A percentile compares a stretch with the other conserved stretches of the same genome.
Conservation (phyloP, 2,329 filamentous ascomycete genomes). For the Emmonsiellopsis sp. region DNA sequence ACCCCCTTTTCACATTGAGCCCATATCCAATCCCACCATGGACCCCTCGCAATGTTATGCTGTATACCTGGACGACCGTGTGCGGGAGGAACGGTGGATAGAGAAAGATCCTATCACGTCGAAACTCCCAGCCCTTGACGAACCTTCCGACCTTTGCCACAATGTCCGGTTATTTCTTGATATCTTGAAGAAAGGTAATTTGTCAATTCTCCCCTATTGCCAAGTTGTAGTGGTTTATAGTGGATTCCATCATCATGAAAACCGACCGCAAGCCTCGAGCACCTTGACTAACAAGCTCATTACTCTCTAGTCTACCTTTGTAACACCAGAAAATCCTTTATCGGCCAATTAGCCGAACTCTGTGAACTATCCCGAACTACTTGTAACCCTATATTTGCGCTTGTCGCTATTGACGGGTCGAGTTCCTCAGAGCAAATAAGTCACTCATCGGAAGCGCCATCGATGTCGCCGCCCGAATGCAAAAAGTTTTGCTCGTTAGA, state of each 20-base stretch:
- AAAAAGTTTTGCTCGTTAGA: constrained; percentile 41
- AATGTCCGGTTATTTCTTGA: constrained; percentile 43
- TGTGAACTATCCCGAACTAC: constrained; percentile 34
- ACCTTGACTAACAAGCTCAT: constrained; percentile 12
- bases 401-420: constrained; percentile 43
- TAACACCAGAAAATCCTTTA: constrained; percentile 43
- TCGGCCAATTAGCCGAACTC: constrained; percentile 44
- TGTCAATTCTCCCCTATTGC: constrained; percentile 3
- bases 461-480: constrained; percentile 26
- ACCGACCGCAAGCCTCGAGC: background rate
- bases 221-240: background rate
- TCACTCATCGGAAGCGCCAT: background rate
- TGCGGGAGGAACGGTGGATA: constrained; percentile 37
- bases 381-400: constrained; percentile 47
- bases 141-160: constrained; percentile 35
- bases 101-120: constrained; percentile 23
- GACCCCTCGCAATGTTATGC: constrained; percentile 35
- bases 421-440: constrained; percentile 28
- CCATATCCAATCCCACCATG: constrained; percentile 19
- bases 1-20: background rate
- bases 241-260: too few species aligned
- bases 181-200: constrained; percentile 46
- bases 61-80: constrained; percentile 39
- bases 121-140: constrained; percentile 25
- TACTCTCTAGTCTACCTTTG: constrained; percentile 43